Evolutionary conservation across 1,284 basidiomycete genomes (phyloP), one percentile per base, ranked within the genome.

Genomic region (Trametes hirsuta): DNA sequence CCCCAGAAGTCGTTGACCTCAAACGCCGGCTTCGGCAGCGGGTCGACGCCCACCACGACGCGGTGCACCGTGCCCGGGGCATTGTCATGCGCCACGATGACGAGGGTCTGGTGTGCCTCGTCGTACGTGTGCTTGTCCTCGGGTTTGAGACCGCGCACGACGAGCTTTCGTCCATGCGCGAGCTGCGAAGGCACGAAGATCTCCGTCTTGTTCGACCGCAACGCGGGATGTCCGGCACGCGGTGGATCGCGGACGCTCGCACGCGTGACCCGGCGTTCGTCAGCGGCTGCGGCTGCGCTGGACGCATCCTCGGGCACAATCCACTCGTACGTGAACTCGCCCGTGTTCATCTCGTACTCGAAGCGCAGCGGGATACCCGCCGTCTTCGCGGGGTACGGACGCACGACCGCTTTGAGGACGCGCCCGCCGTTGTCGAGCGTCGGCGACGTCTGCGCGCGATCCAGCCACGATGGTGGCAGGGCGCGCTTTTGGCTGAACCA

Each of bases 341-440:
- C 88, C 0, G 82, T 84, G 52, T 83, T 87, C 77, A 90, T 81
- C 70, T 93, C 90, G 69, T 92, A 92, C 24, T 84, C 78, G 69
- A 90, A 90, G 24, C 72, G 73, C 14, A 84, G 70, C 0, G 91
- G 91, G 12, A 90, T 81, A 11, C 91, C 91, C 0, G 89, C 88
- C 0, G 85, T 88, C 74, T 93, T 93, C 36, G 90, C 87, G 3
- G 91, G 81, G 70, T 93, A 93, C 14, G 91, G 91, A 6, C 91
- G 80, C 21, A 95, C 92, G 54, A 98, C 75, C 1, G 90, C 84
- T 30, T 86, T 79, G 2, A 98, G 78, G 47, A 95, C 86, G 6
- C 96, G 81, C 0, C 81, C 92, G 3, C 95, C 95, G 36, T 88
- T 84, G 71, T 97, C 95, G 22, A 95, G 79, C 22, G 82, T 81